Percentiles rank a stretch among this genome's conserved stretches.
Evolutionary conservation across 192 early-diverging fungal genomes (phyloP).

Genomic region (Thoreauomyces humboldtii): DNA sequence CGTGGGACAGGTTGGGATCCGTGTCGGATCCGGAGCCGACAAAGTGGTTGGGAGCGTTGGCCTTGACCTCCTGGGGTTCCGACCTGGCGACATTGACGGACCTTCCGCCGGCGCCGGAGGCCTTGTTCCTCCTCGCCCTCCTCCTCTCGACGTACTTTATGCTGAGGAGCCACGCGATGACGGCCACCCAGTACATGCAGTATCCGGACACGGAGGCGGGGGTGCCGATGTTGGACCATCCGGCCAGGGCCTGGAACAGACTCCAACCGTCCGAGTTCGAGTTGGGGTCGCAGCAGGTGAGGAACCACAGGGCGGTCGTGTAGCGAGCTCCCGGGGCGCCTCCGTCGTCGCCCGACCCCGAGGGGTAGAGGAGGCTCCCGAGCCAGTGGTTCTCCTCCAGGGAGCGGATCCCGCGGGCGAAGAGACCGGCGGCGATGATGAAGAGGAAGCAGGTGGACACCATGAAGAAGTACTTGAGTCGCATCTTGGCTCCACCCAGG

Average conservation of each 20-base stretch:
- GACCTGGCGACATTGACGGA: no score
- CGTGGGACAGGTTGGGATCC: no score
- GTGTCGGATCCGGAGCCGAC: no score
- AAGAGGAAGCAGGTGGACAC: constrained; percentile 69
- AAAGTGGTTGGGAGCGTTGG: no score
- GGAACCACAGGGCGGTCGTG: constrained; percentile 57
- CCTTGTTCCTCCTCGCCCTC: no score
- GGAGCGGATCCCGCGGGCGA: constrained; percentile 61
- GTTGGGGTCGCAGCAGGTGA: constrained; percentile 59
- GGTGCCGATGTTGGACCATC: constrained; percentile 76
- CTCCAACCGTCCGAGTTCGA: constrained; percentile 59
- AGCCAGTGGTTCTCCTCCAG: constrained; percentile 70
- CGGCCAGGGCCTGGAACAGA: constrained; percentile 73
- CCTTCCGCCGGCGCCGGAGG: no score
- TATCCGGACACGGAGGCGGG: constrained; percentile 73
- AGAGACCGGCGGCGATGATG: constrained; percentile 78
- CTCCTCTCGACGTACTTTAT: constrained; percentile 34
- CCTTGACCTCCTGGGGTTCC: no score
- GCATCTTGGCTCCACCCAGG: constrained; percentile 63
- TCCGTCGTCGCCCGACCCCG: constrained; percentile 68
- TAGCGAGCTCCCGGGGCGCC: constrained; percentile 58
- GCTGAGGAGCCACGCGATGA: constrained; percentile 51
- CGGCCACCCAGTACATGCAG: constrained; percentile 73
- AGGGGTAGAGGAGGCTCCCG: constrained; percentile 23
- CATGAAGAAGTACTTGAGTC: constrained; percentile 78